Conservation (phyloP, 768 basidiomycete genomes). For the Neoboletus subvelutipes region DNA sequence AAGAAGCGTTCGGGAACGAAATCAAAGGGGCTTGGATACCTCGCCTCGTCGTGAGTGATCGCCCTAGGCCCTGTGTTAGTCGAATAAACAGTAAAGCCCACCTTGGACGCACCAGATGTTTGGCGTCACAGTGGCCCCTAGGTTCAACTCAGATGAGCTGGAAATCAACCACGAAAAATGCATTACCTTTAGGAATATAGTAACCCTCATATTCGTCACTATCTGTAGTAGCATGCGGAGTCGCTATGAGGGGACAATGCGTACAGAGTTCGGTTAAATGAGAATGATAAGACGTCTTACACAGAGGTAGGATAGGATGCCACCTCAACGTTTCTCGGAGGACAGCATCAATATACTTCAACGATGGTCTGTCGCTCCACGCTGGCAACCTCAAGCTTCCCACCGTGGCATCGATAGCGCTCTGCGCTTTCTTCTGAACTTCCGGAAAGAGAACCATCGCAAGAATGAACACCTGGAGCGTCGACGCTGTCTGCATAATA, state of each 20-base stretch:
- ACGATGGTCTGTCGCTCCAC: slow-evolving; percentile 22
- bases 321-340: slow-evolving; percentile 31
- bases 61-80: slow-evolving; percentile 21
- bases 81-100: not conserved
- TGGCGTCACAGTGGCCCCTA: slow-evolving; percentile 23
- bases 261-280: not conserved
- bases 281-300: slow-evolving; percentile 10
- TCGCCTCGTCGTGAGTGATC: slow-evolving; percentile 33
- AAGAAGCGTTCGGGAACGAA: slow-evolving; percentile 36
- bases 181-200: slow-evolving; percentile 28
- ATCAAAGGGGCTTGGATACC: slow-evolving; percentile 32
- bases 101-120: slow-evolving; percentile 30
- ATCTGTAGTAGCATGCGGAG: slow-evolving; percentile 20
- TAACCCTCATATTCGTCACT: slow-evolving; percentile 28
- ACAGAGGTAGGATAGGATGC: slow-evolving; percentile 24
- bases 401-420: slow-evolving; percentile 28
- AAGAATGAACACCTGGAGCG: slow-evolving; percentile 33
- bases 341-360: slow-evolving; percentile 30
- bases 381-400: slow-evolving; percentile 28
- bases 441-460: slow-evolving; percentile 36
- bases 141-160: not conserved
- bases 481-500: slow-evolving; percentile 22
- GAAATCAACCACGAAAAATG: not conserved
- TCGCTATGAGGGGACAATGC: slow-evolving; percentile 2
- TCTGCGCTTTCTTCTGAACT: slow-evolving; percentile 28